These are phyloP conservation scores for Papiliotrema nemorosa DNA, from an alignment of 1,284 basidiomycete species.

Conservation along the genomic window DNA sequence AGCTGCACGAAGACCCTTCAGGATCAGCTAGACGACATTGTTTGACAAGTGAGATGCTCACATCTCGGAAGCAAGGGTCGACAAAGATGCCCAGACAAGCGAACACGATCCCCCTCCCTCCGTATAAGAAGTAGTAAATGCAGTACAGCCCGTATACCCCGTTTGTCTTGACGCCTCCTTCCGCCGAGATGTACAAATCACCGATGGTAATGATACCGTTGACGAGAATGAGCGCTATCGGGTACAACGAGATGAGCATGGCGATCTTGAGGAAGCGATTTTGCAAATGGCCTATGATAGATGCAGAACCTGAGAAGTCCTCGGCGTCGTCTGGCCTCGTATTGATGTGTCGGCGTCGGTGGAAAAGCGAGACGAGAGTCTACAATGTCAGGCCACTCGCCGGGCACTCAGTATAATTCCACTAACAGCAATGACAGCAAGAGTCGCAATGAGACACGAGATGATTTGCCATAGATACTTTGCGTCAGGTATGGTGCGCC, in stretches of 20 bases:
- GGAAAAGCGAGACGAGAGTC: conserved; percentile 23
- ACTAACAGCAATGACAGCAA: conserved; percentile 25
- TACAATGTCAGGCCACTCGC: neutral
- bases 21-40: neutral
- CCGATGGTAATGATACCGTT: conserved; percentile 24
- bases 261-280: conserved; percentile 25
- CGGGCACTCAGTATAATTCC: neutral
- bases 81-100: conserved; percentile 18
- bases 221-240: conserved; percentile 19
- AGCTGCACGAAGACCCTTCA: neutral
- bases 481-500: neutral
- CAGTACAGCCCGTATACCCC: conserved; percentile 18
- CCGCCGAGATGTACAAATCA: conserved; percentile 17
- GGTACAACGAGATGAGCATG: conserved; percentile 20
- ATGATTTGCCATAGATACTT: conserved; percentile 38
- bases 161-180: conserved; percentile 10
- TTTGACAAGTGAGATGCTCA: conserved; percentile 1
- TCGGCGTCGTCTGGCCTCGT: neutral
- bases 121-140: conserved; percentile 25
- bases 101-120: conserved; percentile 24
- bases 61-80: conserved; percentile 18
- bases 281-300: conserved; percentile 1
- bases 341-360: neutral
- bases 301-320: neutral
- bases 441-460: conserved; percentile 27